Percentiles rank a stretch among this genome's conserved stretches.
Evolutionary conservation across 139 green algal genomes (phyloP).

Genomic region (Tetradesmus obliquus): DNA sequence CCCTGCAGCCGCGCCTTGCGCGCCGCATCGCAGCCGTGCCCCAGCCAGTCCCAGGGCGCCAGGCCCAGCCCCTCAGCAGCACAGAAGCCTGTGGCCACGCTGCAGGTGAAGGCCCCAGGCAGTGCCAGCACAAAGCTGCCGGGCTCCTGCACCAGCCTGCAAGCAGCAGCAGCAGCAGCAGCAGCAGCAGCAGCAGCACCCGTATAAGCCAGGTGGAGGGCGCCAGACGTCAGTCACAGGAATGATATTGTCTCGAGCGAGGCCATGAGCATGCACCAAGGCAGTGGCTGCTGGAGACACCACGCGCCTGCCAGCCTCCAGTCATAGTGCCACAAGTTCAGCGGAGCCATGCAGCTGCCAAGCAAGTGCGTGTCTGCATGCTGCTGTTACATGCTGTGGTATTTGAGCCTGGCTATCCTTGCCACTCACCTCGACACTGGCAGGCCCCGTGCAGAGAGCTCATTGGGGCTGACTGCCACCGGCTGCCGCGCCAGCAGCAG

Average conservation of each 20-base stretch:
- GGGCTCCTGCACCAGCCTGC: conserved; percentile 72
- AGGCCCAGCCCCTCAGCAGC: conserved; percentile 92
- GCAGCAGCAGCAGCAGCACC: background rate
- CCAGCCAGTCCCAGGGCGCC: conserved; percentile 86
- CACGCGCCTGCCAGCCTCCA: no score
- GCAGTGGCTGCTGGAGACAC: background rate
- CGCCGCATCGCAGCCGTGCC: conserved; percentile 67
- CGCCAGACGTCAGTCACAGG: background rate
- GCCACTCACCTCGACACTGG: conserved; percentile 55
- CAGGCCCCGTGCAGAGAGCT: conserved; percentile 63
- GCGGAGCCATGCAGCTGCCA: no score
- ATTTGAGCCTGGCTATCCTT: no score
- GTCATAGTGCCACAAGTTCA: no score
- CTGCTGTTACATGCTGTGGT: no score
- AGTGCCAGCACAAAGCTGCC: conserved; percentile 92
- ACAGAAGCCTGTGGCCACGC: conserved; percentile 86
- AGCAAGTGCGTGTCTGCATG: no score
- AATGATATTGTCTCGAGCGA: background rate
- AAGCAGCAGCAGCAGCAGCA: background rate
- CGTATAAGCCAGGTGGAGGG: no score
- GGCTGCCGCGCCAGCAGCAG: conserved; percentile 72
- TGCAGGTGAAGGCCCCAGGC: conserved; percentile 82
- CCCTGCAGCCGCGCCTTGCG: conserved; percentile 66
- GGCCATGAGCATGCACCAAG: background rate
- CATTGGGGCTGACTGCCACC: conserved; percentile 82